A percentile compares a stretch with the other conserved stretches of the same genome.
Conservation (phyloP, 768 basidiomycete genomes). For the Suillus decipiens region DNA sequence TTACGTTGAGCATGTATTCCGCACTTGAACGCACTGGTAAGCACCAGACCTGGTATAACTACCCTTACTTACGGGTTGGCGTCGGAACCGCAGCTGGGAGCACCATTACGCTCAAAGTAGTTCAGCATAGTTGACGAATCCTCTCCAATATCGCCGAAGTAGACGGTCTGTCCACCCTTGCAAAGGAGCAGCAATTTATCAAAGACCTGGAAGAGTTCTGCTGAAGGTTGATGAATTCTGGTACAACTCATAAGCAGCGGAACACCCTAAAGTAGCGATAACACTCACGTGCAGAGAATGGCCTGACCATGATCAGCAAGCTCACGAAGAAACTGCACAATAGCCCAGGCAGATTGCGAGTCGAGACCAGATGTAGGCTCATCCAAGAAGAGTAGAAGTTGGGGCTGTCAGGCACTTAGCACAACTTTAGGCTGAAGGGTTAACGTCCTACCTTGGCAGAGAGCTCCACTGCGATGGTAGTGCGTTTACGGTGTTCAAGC, state of each 20-base stretch:
- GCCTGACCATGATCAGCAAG: slow-evolving; percentile 83
- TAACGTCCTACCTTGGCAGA: slow-evolving; percentile 58
- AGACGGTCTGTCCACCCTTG: slow-evolving; percentile 73
- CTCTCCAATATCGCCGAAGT: slow-evolving; percentile 66
- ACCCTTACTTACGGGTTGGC: slow-evolving; percentile 58
- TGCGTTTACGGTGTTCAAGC: slow-evolving; percentile 78
- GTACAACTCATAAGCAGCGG: background rate
- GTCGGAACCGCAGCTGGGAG: slow-evolving; percentile 54
- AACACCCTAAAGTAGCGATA: background rate
- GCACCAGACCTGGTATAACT: no score
- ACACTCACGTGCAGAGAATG: slow-evolving; percentile 80
- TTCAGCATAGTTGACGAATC: slow-evolving; percentile 63
- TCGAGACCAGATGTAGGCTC: slow-evolving; percentile 89
- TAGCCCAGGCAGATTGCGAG: slow-evolving; percentile 85
- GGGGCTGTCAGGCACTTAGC: slow-evolving; percentile 46
- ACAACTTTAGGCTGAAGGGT: background rate
- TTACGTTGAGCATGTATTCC: no score
- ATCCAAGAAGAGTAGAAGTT: slow-evolving; percentile 80
- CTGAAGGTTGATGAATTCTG: slow-evolving; percentile 67
- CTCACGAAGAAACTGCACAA: slow-evolving; percentile 69
- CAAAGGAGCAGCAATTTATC: slow-evolving; percentile 77
- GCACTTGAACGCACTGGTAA: no score
- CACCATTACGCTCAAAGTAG: slow-evolving; percentile 76
- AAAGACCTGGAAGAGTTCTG: slow-evolving; percentile 79
- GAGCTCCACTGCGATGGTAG: slow-evolving; percentile 85